Conservation (phyloP, 331 rosid genomes). For the Phaseolus coccineus region DNA sequence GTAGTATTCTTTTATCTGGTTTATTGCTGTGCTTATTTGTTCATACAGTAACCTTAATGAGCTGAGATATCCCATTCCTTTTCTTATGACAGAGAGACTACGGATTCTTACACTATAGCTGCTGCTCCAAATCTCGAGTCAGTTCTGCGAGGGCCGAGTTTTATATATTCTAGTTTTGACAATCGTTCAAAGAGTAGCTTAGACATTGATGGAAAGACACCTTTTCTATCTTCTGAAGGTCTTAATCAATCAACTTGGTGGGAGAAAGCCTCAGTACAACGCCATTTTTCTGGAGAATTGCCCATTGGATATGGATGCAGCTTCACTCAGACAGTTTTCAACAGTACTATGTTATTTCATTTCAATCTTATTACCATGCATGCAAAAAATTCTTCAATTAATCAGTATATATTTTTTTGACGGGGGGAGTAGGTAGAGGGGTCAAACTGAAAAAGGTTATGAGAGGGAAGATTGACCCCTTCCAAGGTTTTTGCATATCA, state of each 20-base stretch:
- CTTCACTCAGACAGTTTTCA: constrained; percentile 84
- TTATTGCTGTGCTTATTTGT: background rate
- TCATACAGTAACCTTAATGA: background rate
- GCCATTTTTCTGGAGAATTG: constrained; percentile 65
- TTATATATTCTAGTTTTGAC: constrained; percentile 59
- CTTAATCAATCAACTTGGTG: constrained; percentile 55
- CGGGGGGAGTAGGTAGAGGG: background rate
- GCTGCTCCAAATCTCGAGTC: constrained; percentile 69
- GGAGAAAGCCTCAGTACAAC: constrained; percentile 50
- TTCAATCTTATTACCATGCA: background rate
- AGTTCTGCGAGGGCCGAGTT: constrained; percentile 55
- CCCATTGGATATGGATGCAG: constrained; percentile 78
- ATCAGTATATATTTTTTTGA: background rate
- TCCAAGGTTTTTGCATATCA: too few relatives aligned
- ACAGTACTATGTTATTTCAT: constrained; percentile 55
- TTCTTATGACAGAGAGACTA: constrained; percentile 68
- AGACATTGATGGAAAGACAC: constrained; percentile 62
- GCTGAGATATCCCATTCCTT: background rate
- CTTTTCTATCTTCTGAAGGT: constrained; percentile 61
- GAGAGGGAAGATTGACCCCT: background rate
- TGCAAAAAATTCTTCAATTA: background rate
- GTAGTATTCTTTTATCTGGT: background rate
- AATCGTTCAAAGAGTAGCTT: constrained; percentile 57
- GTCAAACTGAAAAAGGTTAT: background rate
- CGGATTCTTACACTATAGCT: constrained; percentile 80